Evolutionary conservation across 768 basidiomycete genomes (phyloP), one percentile per base, ranked within the genome.

Genomic region (Boletus rubroflammeus): DNA sequence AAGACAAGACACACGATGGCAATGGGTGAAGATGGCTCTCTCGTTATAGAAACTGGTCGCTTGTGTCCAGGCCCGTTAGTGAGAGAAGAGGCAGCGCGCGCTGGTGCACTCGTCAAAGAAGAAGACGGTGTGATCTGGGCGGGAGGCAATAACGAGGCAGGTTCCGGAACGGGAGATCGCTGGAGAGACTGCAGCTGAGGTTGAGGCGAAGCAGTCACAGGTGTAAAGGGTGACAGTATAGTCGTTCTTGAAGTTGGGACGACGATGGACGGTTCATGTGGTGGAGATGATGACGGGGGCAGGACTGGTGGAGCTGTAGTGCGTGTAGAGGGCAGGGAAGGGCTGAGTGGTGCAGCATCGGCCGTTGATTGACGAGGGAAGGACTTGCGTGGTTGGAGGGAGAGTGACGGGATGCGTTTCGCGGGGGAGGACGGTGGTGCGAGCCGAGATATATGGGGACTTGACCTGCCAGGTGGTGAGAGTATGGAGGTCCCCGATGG

Each of bases 371-470:
- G 76, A 15, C 78, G 80, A 14, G 77, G 70, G 19, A 81, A 71
- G 2, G 82, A 77, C 61, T 74, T 79, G 43, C 80, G 79, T 23
- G 80, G 70, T 54, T 80, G 81, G 26, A 81, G 67, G 21, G 75
- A 62, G 21, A 80, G 66, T 4, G 78, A 66, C 1, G 79, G 69
- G 8, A 72, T 73, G 36, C 81, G 81, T 66, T 86, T 89, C 13
- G 74, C 78, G 3, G 88, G 86, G 6, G 87, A 86, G 13, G 69
- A 69, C 2, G 72, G 64, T 6, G 69, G 67, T 36, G 67, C 60
- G n/a, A 68, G 67, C 51, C 63, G 73, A 39, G 66, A 68, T 41
- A 52, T 59, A 32, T 61, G 57, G 25, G 68, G 59, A 53, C 60
- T 58, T 44, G 64, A 64, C 51, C 55, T 50, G 44, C 65, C 67